Evolutionary conservation across 208 protist genomes (phyloP).

Genomic region (Eutreptiella sp.): DNA sequence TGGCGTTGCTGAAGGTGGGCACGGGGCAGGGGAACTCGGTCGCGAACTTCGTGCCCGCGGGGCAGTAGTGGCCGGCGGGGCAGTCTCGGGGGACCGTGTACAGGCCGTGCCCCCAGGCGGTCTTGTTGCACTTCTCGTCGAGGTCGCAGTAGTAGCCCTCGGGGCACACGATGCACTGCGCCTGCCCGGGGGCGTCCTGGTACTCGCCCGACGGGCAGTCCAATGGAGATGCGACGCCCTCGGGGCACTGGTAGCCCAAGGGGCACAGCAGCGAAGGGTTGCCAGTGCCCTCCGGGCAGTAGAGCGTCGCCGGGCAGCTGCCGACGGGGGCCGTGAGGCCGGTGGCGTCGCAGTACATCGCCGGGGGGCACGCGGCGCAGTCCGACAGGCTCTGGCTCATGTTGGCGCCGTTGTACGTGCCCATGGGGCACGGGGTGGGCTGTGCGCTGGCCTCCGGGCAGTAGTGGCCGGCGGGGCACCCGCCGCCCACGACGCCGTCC

Average conservation of each 20-base stretch:
- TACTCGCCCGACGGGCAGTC: slow-evolving; percentile 34
- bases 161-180: slow-evolving; percentile 33
- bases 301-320: slow-evolving; percentile 20
- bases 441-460: slow-evolving; percentile 24
- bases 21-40: slow-evolving; percentile 28
- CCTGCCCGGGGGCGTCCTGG: slow-evolving; percentile 7
- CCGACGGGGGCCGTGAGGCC: not conserved
- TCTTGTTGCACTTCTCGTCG: not conserved
- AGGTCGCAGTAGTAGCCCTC: slow-evolving; percentile 42
- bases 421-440: slow-evolving; percentile 35
- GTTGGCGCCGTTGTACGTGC: slow-evolving; percentile 22
- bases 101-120: slow-evolving; percentile 9
- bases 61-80: slow-evolving; percentile 38
- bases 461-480: slow-evolving; percentile 31
- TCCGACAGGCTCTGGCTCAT: not conserved
- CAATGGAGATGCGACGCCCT: not conserved
- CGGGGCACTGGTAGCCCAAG: slow-evolving; percentile 35
- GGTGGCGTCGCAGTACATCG: not conserved
- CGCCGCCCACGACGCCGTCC: not conserved
- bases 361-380: slow-evolving; percentile 7
- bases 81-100: slow-evolving; percentile 2
- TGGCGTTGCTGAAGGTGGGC: slow-evolving; percentile 26
- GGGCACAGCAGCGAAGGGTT: slow-evolving; percentile 30
- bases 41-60: slow-evolving; percentile 22
- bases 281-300: slow-evolving; percentile 25